Percentiles rank a stretch among this genome's conserved stretches.
Conservation (phyloP, 495 filamentous ascomycete genomes). For the Talaromyces trachyspermus region DNA sequence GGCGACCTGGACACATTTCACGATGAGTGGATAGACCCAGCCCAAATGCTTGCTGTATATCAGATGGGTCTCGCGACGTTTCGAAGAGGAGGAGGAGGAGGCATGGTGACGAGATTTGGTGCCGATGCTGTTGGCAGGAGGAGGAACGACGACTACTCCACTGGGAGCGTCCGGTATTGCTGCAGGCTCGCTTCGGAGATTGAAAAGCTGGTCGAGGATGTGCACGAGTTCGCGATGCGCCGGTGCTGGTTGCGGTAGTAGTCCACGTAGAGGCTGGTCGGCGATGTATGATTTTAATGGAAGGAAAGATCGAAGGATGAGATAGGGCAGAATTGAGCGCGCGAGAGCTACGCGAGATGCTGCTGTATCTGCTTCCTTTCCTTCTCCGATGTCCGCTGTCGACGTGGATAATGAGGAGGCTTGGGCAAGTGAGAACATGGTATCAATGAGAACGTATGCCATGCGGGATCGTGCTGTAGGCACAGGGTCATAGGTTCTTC, state of each 20-base stretch:
- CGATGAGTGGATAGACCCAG: slow-evolving; percentile 74
- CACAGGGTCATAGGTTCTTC: slow-evolving; percentile 60
- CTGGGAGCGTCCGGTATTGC: slow-evolving; percentile 60
- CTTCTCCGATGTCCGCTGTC: background rate
- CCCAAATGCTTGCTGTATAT: slow-evolving; percentile 63
- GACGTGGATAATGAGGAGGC: slow-evolving; percentile 11
- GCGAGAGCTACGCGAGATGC: slow-evolving; percentile 53
- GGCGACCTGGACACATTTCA: slow-evolving; percentile 60
- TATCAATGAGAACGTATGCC: slow-evolving; percentile 71
- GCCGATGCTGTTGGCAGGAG: background rate
- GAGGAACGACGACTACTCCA: background rate
- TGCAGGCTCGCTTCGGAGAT: slow-evolving; percentile 60
- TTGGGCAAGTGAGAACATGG: slow-evolving; percentile 64
- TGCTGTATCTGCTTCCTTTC: slow-evolving; percentile 20
- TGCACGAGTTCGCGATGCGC: slow-evolving; percentile 73
- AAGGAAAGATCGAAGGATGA: slow-evolving; percentile 75
- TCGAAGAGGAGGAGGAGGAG: too few species aligned
- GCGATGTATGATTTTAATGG: slow-evolving; percentile 76
- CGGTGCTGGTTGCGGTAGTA: slow-evolving; percentile 82
- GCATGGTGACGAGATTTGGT: slow-evolving; percentile 5
- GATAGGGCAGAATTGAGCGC: slow-evolving; percentile 68
- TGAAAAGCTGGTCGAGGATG: slow-evolving; percentile 55
- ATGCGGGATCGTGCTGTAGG: slow-evolving; percentile 62
- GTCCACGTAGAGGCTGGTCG: slow-evolving; percentile 84
- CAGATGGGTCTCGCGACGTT: too few species aligned